These are phyloP conservation scores for Tuber calosporum DNA, from an alignment of 495 filamentous ascomycete genomes.

Conservation along the genomic window DNA sequence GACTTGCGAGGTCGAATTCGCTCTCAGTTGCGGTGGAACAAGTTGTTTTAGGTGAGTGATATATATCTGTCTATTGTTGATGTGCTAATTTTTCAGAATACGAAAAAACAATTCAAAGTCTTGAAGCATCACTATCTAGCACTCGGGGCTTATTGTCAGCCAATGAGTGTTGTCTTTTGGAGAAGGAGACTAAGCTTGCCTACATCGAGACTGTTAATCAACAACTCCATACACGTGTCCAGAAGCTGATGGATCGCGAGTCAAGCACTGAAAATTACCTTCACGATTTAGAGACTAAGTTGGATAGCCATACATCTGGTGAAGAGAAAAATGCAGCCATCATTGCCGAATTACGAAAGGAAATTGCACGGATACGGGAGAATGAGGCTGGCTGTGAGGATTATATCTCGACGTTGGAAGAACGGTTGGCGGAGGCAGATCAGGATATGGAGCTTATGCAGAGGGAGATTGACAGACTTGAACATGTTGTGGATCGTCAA, in stretches of 20 bases:
- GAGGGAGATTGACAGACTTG: constrained; percentile 84
- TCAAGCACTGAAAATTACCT: constrained; percentile 82
- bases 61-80: not conserved
- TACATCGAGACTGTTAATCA: constrained; percentile 86
- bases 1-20: constrained; percentile 85
- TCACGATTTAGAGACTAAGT: constrained; percentile 77
- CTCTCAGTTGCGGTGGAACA: constrained; percentile 93
- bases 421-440: constrained; percentile 89
- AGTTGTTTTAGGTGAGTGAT: constrained; percentile 57
- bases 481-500: constrained; percentile 92
- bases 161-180: constrained; percentile 76
- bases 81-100: constrained; percentile 55
- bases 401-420: constrained; percentile 95
- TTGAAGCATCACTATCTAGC: constrained; percentile 85
- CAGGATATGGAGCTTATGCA: constrained; percentile 96
- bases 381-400: constrained; percentile 85
- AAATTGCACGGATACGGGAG: constrained; percentile 80
- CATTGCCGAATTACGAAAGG: constrained; percentile 79
- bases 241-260: constrained; percentile 86
- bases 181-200: constrained; percentile 87
- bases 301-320: constrained; percentile 81
- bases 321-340: constrained; percentile 86
- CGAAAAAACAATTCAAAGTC: constrained; percentile 92
- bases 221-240: constrained; percentile 78
- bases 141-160: constrained; percentile 75